A percentile compares a stretch with the other conserved stretches of the same genome.
These are phyloP conservation scores for Thelonectria rubi DNA, from an alignment of 2,329 filamentous ascomycete species.

Conservation along the genomic window DNA sequence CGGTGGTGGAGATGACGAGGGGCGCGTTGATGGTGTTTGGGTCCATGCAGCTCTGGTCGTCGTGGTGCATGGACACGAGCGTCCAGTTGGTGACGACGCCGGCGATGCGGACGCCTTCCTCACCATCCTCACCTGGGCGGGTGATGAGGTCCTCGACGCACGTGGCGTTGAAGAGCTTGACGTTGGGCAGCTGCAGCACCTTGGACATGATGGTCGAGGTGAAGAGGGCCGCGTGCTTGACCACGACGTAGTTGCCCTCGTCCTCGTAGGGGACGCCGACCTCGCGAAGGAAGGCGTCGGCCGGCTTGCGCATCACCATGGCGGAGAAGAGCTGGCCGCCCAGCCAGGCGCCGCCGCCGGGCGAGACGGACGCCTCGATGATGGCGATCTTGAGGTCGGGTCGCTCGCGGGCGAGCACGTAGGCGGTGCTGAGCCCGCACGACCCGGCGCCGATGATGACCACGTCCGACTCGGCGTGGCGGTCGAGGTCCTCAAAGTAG, in stretches of 20 bases:
- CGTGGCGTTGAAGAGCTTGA: constrained; percentile 97
- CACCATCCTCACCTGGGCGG: constrained; percentile 60
- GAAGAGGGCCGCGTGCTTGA: constrained; percentile 94
- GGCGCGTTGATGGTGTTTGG: constrained; percentile 97
- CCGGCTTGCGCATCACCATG: constrained; percentile 95
- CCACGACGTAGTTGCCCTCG: constrained; percentile 87
- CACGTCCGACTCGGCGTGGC: constrained; percentile 90
- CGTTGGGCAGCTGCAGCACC: constrained; percentile 85
- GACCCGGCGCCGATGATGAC: constrained; percentile 93
- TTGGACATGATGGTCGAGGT: constrained; percentile 86
- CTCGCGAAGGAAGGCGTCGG: constrained; percentile 83
- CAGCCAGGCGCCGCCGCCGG: constrained; percentile 90
- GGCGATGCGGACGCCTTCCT: constrained; percentile 74
- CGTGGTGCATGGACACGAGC: constrained; percentile 85
- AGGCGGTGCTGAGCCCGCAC: constrained; percentile 86
- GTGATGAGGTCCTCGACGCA: constrained; percentile 93
- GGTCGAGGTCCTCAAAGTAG: constrained; percentile 91
- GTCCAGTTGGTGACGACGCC: constrained; percentile 98
- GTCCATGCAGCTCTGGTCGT: constrained; percentile 95
- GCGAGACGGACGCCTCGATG: constrained; percentile 86
- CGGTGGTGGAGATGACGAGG: constrained; percentile 87
- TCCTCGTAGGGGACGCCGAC: constrained; percentile 88
- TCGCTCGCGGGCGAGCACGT: constrained; percentile 82
- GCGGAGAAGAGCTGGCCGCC: constrained; percentile 94
- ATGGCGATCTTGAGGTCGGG: constrained; percentile 93